These are phyloP conservation scores for Ailanthus altissimus DNA, from an alignment of 345 rosid genomes.

Conservation along the genomic window DNA sequence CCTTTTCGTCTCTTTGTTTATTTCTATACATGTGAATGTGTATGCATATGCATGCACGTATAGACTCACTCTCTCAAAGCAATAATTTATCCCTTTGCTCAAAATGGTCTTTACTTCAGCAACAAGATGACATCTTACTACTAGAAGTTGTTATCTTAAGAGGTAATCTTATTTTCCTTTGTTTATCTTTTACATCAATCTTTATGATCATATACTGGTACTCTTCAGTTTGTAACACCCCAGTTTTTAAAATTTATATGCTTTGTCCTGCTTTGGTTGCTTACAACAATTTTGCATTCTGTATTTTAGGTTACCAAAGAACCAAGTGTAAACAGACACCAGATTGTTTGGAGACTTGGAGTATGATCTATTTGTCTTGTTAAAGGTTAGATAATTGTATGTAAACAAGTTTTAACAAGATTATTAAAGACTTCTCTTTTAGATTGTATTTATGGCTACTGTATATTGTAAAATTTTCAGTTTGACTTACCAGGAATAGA, in stretches of 20 bases:
- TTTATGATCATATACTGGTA: background rate
- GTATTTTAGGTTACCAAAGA: background rate
- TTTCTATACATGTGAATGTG: too few species aligned
- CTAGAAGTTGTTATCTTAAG: slow-evolving; percentile 16
- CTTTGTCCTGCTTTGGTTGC: background rate
- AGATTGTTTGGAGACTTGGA: background rate
- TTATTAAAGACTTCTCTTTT: background rate
- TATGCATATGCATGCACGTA: background rate
- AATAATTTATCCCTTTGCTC: background rate
- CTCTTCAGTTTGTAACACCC: background rate
- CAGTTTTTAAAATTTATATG: background rate
- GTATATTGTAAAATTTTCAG: background rate
- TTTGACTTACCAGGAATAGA: background rate
- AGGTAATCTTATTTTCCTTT: background rate
- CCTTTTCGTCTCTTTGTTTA: background rate
- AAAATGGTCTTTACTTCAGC: background rate
- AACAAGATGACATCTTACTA: background rate
- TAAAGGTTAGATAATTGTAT: background rate
- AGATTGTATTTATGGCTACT: background rate
- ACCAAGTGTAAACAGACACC: background rate
- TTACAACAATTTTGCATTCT: background rate
- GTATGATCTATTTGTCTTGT: background rate
- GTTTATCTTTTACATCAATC: background rate
- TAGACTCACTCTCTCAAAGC: background rate
- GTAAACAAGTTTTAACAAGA: background rate